A percentile compares a stretch with the other conserved stretches of the same genome.
These are phyloP conservation scores for Pythium phragmiticola DNA, from an alignment of 352 stramenopile genomes.

Conservation along the genomic window DNA sequence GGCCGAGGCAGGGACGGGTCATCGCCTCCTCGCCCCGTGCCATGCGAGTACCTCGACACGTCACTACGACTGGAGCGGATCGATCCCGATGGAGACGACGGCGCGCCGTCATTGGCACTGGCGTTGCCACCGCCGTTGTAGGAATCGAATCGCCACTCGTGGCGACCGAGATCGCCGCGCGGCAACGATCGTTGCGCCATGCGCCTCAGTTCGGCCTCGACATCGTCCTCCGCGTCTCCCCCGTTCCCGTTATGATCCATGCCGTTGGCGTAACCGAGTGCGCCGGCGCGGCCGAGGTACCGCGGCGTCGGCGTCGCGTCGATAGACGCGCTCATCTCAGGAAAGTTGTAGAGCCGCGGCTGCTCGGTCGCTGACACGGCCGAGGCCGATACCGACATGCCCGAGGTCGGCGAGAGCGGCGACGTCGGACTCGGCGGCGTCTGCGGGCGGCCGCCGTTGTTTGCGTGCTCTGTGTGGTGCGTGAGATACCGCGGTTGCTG, in stretches of 20 bases:
- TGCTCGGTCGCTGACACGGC: conserved; percentile 79
- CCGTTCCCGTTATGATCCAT: not conserved
- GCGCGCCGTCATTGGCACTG: conserved; percentile 19
- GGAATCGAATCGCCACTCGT: conserved; percentile 73
- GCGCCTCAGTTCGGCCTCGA: conserved; percentile 71
- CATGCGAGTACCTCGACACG: conserved; percentile 7
- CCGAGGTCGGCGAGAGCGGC: conserved; percentile 64
- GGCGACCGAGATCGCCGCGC: conserved; percentile 70
- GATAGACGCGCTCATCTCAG: conserved; percentile 81
- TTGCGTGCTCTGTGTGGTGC: conserved; percentile 31
- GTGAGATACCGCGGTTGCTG: conserved; percentile 42
- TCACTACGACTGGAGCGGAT: conserved; percentile 39
- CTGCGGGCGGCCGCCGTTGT: conserved; percentile 9
- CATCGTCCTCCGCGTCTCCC: conserved; percentile 58
- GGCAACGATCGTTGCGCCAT: conserved; percentile 80
- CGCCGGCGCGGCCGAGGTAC: conserved; percentile 59
- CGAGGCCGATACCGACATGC: conserved; percentile 71
- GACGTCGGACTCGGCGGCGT: conserved; percentile 46
- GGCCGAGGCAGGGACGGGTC: conserved; percentile 46
- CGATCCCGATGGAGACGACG: conserved; percentile 44
- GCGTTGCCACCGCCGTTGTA: conserved; percentile 31
- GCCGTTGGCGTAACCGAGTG: conserved; percentile 17
- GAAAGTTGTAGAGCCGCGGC: conserved; percentile 55
- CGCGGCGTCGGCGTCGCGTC: conserved; percentile 71
- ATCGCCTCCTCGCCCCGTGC: not conserved